Base-by-base conservation (phyloP, 306 rosid genomes). In the Pyrus pyrifolia region DNA sequence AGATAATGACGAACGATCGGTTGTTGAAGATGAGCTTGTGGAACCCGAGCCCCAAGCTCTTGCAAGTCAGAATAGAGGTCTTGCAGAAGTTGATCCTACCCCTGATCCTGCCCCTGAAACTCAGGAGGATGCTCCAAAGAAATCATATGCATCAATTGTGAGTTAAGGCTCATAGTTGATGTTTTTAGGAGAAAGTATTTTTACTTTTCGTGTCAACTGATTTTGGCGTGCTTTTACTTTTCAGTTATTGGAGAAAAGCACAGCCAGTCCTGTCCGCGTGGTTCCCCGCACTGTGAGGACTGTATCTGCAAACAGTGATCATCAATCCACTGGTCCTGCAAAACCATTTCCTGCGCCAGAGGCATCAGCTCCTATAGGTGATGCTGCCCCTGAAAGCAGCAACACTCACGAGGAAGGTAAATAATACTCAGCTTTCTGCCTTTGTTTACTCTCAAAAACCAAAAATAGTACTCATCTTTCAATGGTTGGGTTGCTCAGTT, bases 81-180 rank as follows among this genome's bases (percentile, higher is more conserved):
- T 83, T 82, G 49, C 85, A 30, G 80, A 33, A 68, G 85, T 73
- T 30, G 93, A 85, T 65, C 71, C 88, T 42, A 64, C 86, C 81
- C 92, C 89, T 25, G 91, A 83, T 72, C 69, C 88, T 46, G 66
- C 88, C 82, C 92, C 90, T 74, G 86, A 84, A 55, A 53, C 78
- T 61, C 93, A 76, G 89, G 97, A 91, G 71, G 97, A 89, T 79
- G 90, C 84, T 51, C 92, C 90, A 33, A 96, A 63, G 82, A 79
- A 84, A 75, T 90, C 99, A 67, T 92, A 96, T 88, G 99, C 99
- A 14, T 85, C 90, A 46, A 96, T 96, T 80, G 98, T 96, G 85
- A 81, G 99, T 90, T 67, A 62, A 68, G 81, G 57, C 63, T 70
- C 60, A 77, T 71, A 66, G 71, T 72, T 53, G 8, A 51, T 22